phyloP scores from a whole-genome alignment of 2,329 filamentous ascomycete genomes.

The Erysiphe neolycopersici region DNA sequence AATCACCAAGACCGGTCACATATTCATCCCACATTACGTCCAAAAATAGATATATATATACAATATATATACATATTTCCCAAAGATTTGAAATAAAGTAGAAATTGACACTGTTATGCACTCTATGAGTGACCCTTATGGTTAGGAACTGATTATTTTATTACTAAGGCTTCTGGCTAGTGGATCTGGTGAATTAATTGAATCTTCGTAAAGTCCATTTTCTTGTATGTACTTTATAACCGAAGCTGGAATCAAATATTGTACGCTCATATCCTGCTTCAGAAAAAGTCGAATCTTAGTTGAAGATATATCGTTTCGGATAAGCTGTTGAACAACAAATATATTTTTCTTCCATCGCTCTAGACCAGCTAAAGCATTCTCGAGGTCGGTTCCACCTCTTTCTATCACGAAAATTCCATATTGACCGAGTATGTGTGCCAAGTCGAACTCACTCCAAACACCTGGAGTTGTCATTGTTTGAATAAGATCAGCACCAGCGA shows the following conservation, averaged over 20 bases:
- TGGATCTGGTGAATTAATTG: background rate
- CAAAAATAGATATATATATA: too few species aligned
- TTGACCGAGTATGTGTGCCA: constrained; percentile 64
- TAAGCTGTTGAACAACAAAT: constrained; percentile 32
- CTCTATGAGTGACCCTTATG: too few species aligned
- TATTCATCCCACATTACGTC: too few species aligned
- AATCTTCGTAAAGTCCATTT: constrained; percentile 34
- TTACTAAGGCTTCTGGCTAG: too few species aligned
- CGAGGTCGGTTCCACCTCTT: constrained; percentile 64
- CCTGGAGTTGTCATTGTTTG: constrained; percentile 45
- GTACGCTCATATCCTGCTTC: constrained; percentile 55
- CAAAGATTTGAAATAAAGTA: too few species aligned
- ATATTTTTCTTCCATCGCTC: constrained; percentile 60
- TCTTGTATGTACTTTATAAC: constrained; percentile 52
- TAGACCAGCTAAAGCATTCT: constrained; percentile 60
- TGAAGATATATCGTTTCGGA: constrained; percentile 63
- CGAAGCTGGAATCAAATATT: constrained; percentile 45
- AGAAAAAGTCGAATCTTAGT: constrained; percentile 61
- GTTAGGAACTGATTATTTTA: too few species aligned
- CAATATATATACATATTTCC: too few species aligned
- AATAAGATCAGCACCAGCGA: constrained; percentile 55
- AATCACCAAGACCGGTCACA: too few species aligned
- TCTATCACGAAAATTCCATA: constrained; percentile 75
- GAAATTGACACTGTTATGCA: too few species aligned
- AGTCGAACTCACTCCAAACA: constrained; percentile 62